Evolutionary conservation across 2,329 filamentous ascomycete genomes (phyloP), one percentile per base, ranked within the genome.

Genomic region (Aspergillus tanneri): DNA sequence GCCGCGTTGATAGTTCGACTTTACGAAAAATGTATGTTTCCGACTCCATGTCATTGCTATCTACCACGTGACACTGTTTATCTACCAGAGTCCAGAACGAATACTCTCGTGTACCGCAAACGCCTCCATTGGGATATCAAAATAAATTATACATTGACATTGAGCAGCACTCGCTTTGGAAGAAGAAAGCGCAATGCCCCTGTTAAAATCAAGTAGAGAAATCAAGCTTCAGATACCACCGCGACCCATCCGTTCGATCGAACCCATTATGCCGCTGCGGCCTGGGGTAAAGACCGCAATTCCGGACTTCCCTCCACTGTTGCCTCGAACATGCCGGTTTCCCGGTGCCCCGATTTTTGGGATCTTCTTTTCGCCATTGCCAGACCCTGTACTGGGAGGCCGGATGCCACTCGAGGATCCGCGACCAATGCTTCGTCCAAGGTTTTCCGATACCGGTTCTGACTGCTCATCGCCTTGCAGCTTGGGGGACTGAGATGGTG

Each of bases 211-310:
- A 19, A 36, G 10, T 24, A 7, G 27, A n/a, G 2, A 27, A 12
- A 23, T 18, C 30, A 2, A 37, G 8, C 4, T 21, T 42, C 22
- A 65, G 14, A 49, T 55, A 45, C 62, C 63, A 30, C 65, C 65
- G 22, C 77, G 84, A 8, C 89, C 89, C 90, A 95, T 95, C 71
- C 85, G 83, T 76, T 95, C 89, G 66, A 95, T 93, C 14, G 87
- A 90, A 59, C 80, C 87, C 85, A 95, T 85, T 62, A 93, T 86
- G 47, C 86, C 84, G 63, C 86, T 88, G 60, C 88, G 79, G 11
- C 73, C 72, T 7, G 69, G 67, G 1, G 64, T 65, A 30, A 65
- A 63, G 21, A 68, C 63, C 11, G 66, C 66, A 50, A 70, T 70
- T 2, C 66, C 66, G 12, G 67, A 67, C 39, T 64, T 66, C 12